Base-by-base conservation (phyloP, 2,329 filamentous ascomycete genomes). In the Myriangium duriaei region DNA sequence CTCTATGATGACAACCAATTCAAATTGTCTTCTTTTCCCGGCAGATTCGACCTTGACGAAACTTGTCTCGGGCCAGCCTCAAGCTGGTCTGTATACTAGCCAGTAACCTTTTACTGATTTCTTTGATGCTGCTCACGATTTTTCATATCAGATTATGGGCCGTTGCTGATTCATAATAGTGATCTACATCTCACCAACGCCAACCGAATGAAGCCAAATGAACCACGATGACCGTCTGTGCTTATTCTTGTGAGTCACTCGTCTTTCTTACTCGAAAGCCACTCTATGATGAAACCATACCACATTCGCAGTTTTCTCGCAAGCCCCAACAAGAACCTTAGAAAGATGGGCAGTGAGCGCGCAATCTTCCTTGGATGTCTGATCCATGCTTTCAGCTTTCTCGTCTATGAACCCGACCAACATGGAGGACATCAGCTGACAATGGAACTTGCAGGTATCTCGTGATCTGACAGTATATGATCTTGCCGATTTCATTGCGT, bases 301-400 rank as follows among this genome's bases (percentile, higher is more conserved):
- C 66, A 73, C 68, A 82, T 84, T 86, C 79, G 80, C 80, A 85
- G 80, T 85, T 85, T 85, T 76, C 79, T 82, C 80, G 81, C 68
- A 51, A 61, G 56, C 53, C 54, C 56, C 56, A 54, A 49, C 49
- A 50, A 56, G 56, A 59, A 59, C 57, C 55, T 58, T 58, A 45
- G 44, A n/a, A n/a, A 48, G 43, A 53, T 49, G 52, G 48, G 46
- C 54, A 47, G 47, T 59, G 56, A 57, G 54, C 50, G 56, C 45
- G 36, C 41, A 52, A 56, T 57, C 56, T 58, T 58, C 56, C 56
- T 59, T 58, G 55, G 56, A 59, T 59, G 56, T 58, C 56, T 58
- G 56, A 53, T 42, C 36, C 16, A 7, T 40, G 30, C 11, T 12
- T 10, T 24, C 15, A 12, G 17, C 15, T 11, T n/a, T 28, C 19